A percentile compares a stretch with the other conserved stretches of the same genome.
phyloP scores from a whole-genome alignment of 345 rosid genomes.

The Sonneratia caseolaris region DNA sequence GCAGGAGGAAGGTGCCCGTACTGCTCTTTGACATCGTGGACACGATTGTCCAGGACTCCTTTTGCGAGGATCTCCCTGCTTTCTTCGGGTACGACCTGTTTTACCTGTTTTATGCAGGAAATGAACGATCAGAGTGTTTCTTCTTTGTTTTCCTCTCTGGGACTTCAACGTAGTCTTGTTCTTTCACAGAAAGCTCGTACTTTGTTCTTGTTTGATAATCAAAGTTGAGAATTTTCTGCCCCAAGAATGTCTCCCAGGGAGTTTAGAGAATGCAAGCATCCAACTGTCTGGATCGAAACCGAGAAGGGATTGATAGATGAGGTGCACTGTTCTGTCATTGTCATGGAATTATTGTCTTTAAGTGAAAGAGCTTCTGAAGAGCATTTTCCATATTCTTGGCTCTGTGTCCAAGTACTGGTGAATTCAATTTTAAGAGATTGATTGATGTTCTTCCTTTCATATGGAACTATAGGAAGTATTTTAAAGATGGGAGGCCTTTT shows the following conservation, averaged over 20 bases:
- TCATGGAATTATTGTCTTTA: constrained; percentile 6
- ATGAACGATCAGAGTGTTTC: neutral
- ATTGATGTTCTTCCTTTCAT: constrained; percentile 19
- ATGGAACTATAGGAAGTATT: constrained; percentile 67
- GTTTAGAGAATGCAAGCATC: constrained; percentile 69
- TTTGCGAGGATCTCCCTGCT: constrained; percentile 68
- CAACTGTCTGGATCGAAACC: constrained; percentile 78
- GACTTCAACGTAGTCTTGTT: neutral
- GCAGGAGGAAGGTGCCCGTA: constrained; percentile 53
- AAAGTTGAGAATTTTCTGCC: constrained; percentile 13
- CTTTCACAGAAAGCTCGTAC: neutral
- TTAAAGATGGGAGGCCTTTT: constrained; percentile 69
- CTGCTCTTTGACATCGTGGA: constrained; percentile 93
- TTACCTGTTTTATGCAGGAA: too few species aligned
- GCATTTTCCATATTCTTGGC: neutral
- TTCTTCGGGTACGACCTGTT: constrained; percentile 47
- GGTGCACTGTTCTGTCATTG: constrained; percentile 15
- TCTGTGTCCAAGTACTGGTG: neutral
- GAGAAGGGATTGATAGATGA: constrained; percentile 78
- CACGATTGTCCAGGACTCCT: constrained; percentile 93
- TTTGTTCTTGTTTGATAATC: constrained; percentile 10
- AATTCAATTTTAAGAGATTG: neutral
- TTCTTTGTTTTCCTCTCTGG: neutral
- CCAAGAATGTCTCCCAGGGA: constrained; percentile 73
- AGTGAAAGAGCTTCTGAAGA: neutral